Conservation (phyloP, 345 rosid genomes). For the Luvunga scandens region DNA sequence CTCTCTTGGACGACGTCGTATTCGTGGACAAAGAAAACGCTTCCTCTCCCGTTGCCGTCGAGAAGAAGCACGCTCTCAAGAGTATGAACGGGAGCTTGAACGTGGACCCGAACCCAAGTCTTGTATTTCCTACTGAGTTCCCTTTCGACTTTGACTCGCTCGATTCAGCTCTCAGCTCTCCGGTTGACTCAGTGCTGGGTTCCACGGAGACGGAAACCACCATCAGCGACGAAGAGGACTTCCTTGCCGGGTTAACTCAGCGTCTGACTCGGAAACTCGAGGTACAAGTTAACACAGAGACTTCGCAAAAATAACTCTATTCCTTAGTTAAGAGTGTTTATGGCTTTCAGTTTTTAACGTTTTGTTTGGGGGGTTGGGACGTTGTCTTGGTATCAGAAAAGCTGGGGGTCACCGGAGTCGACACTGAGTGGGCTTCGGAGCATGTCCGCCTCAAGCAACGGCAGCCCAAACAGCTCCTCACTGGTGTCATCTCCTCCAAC, state of each 20-base stretch:
- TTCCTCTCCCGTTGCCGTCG: background rate
- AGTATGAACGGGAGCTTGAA: slow-evolving; percentile 3
- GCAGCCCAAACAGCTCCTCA: slow-evolving; percentile 52
- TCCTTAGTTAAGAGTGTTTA: background rate
- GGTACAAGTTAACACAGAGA: slow-evolving; percentile 5
- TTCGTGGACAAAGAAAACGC: slow-evolving; percentile 20
- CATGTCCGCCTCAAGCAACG: slow-evolving; percentile 40
- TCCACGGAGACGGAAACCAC: slow-evolving; percentile 52
- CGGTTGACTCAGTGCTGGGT: slow-evolving; percentile 44
- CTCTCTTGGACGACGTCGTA: slow-evolving; percentile 23
- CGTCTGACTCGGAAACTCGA: slow-evolving; percentile 53
- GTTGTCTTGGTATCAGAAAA: slow-evolving; percentile 8
- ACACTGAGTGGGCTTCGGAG: slow-evolving; percentile 54
- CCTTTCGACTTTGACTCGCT: slow-evolving; percentile 61
- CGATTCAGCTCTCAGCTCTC: slow-evolving; percentile 41
- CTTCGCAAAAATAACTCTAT: background rate
- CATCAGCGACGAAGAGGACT: slow-evolving; percentile 66
- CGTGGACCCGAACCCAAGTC: background rate
- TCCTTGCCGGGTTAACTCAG: slow-evolving; percentile 57
- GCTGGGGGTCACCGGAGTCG: slow-evolving; percentile 64
- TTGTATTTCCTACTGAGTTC: slow-evolving; percentile 51
- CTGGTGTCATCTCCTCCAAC: slow-evolving; percentile 56
- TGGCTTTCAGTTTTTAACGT: background rate
- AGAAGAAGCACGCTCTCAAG: background rate
- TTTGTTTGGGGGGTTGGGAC: background rate